Evolutionary conservation across 73 alveolate species (phyloP), one percentile per base, ranked within the genome.

Genomic region (Stentor roeselii): DNA sequence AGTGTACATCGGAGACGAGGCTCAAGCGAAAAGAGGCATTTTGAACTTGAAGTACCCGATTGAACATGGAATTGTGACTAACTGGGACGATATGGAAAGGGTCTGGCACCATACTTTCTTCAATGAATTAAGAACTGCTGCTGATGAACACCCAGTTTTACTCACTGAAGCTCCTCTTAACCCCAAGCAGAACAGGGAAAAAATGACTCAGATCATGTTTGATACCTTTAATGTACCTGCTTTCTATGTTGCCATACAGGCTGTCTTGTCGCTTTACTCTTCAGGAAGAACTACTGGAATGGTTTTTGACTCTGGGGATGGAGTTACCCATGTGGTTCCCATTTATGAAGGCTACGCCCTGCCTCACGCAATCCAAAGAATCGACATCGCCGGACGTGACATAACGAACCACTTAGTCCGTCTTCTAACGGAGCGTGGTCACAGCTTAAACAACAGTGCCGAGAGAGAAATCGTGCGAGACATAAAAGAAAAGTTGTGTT

Each of bases 131-230:
- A 90, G 92, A 82, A 97, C 94, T 59, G 84, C 95, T 32, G 98
- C 98, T 2, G 98, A 94, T 76, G 95, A 95, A 75, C 95, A 95
- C 67, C 96, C 97, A 39, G 86, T 86, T 77, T 82, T 95, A 60
- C 86, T 95, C 76, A 95, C 99, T 36, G 99, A 95, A 91, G 95
- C 98, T 60, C 98, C 99, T 1, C 84, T 95, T 84, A 95, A 90
- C 75, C 98, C 99, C 3, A 92, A 93, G 89, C 50, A 58, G 60
- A 90, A 92, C 91, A 89, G 96, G 67, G 95, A 93, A 83, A 83
- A 76, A 78, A 67, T 93, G 86, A 92, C 95, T 74, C 91, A 91
- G 75, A 88, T 92, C 58, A 84, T 90, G 95, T 92, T 92, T 88
- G 96, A 92, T 50, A 83, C 90, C 60, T 92, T 92, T 82, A 83